Evolutionary conservation across 1,139 yeast species (phyloP).

Genomic region (Kluyveromyces marxianus): DNA sequence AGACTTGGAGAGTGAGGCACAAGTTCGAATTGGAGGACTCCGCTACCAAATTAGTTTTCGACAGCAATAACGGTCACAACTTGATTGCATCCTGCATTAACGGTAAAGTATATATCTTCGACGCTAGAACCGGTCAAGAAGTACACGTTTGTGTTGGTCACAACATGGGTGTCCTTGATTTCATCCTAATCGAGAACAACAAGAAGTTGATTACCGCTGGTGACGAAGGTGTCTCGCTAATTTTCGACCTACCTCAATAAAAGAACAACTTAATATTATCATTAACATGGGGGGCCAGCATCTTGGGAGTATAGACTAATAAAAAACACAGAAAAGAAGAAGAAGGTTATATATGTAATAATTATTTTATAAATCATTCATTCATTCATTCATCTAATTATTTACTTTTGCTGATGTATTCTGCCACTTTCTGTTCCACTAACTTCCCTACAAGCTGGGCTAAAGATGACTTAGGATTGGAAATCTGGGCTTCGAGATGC

Average conservation of each 20-base stretch:
- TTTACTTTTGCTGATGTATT: background rate
- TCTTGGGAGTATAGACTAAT: too few species aligned
- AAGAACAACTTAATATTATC: background rate
- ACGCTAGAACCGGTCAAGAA: conserved; percentile 80
- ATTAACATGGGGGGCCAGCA: too few species aligned
- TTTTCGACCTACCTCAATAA: conserved; percentile 40
- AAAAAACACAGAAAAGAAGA: too few species aligned
- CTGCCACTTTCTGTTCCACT: conserved; percentile 19
- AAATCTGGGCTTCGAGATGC: conserved; percentile 48
- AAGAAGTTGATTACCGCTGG: conserved; percentile 86
- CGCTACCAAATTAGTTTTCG: conserved; percentile 69
- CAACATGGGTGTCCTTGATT: conserved; percentile 87
- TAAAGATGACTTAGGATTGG: conserved; percentile 28
- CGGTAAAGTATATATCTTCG: conserved; percentile 83
- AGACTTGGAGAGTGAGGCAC: conserved; percentile 80
- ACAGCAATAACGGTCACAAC: conserved; percentile 43
- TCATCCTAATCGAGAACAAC: conserved; percentile 56
- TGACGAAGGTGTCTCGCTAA: conserved; percentile 88
- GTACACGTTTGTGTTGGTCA: conserved; percentile 82
- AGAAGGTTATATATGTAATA: background rate
- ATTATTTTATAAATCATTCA: background rate
- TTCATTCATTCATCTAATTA: background rate
- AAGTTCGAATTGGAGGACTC: conserved; percentile 68
- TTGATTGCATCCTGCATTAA: conserved; percentile 74
- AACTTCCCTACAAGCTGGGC: conserved; percentile 17